These are phyloP conservation scores for Diplodia seriata DNA, from an alignment of 2,329 filamentous ascomycete species.

Conservation along the genomic window DNA sequence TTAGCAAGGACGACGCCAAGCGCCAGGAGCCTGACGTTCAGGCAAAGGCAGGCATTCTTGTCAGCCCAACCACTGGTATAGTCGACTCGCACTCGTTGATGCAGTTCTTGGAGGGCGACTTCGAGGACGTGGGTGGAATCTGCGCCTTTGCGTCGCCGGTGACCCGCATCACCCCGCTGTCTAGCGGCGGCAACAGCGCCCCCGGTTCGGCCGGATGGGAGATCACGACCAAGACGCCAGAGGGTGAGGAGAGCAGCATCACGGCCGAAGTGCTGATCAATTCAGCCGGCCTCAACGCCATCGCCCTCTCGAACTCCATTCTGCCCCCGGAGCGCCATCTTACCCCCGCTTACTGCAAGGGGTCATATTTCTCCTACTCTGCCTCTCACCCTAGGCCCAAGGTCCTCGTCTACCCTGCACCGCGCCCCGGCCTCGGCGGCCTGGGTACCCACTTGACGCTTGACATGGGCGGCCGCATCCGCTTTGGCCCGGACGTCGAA, in stretches of 20 bases:
- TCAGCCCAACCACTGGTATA: conserved; percentile 86
- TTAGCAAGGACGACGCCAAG: conserved; percentile 67
- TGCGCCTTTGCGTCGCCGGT: conserved; percentile 74
- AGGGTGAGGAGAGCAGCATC: conserved; percentile 63
- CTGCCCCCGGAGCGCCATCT: conserved; percentile 63
- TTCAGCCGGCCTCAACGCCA: conserved; percentile 81
- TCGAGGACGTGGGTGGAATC: conserved; percentile 78
- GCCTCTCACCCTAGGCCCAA: conserved; percentile 68
- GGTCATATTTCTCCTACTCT: conserved; percentile 89
- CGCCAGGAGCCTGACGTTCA: conserved; percentile 76
- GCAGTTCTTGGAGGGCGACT: conserved; percentile 76
- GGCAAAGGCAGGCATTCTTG: conserved; percentile 76
- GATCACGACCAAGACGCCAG: conserved; percentile 61
- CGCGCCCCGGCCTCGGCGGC: conserved; percentile 79
- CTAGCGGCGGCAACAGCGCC: conserved; percentile 32
- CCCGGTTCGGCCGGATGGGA: conserved; percentile 70
- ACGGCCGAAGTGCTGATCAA: conserved; percentile 83
- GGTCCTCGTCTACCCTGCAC: conserved; percentile 87
- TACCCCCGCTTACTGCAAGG: conserved; percentile 84
- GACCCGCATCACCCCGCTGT: conserved; percentile 62
- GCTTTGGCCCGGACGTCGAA: conserved; percentile 94
- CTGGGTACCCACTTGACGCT: conserved; percentile 93
- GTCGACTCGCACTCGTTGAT: conserved; percentile 87
- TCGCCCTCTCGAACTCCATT: conserved; percentile 81
- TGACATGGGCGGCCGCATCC: conserved; percentile 81